Evolutionary conservation across 768 basidiomycete genomes (phyloP), one percentile per base, ranked within the genome.

Genomic region (Phanerochaete carnosa): DNA sequence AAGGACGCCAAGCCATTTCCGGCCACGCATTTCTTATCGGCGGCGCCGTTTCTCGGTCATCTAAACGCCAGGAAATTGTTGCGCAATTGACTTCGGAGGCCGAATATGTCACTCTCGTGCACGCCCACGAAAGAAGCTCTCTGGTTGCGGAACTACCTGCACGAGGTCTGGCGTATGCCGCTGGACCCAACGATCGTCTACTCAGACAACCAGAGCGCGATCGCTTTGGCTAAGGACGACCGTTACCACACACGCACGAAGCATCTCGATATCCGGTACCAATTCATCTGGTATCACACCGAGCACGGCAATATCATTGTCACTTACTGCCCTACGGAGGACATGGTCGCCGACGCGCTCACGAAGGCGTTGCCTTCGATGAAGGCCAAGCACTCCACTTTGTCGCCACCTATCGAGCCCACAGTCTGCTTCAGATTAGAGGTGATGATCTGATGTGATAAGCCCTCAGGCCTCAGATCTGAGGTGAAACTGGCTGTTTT

Each of bases 261-360:
- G 60, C 75, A 79, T 63, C 76, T 79, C 61, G 69, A 73, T 46
- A 69, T 78, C 19, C 68, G 66, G 2, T 71, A 73, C 58, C 69
- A 76, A 66, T 72, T 64, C 47, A 64, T 75, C 39, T 67, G 70
- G 2, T 63, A 72, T 8, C 33, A 30, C 33, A 60, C 76, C 28
- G 64, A 67, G 15, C 49, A 66, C 43, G 64, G 65, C 2, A 47
- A 55, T 9, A 59, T 76, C 51, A 32, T 47, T 11, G 45, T 74
- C 60, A n/a, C n/a, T n/a, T n/a, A n/a, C n/a, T n/a, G n/a, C n/a
- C n/a, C n/a, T n/a, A n/a, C n/a, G n/a, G n/a, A 58, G 4, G 60
- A 70, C 19, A 74, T 70, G 61, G 13, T 65, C 13, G 76, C 75
- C 1, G 75, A 76, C 57, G 63, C 66, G 3, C 62, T 76, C 29